Evolutionary conservation across 176 grass and related monocot species (phyloP).

Genomic region (Carex littledalei): DNA sequence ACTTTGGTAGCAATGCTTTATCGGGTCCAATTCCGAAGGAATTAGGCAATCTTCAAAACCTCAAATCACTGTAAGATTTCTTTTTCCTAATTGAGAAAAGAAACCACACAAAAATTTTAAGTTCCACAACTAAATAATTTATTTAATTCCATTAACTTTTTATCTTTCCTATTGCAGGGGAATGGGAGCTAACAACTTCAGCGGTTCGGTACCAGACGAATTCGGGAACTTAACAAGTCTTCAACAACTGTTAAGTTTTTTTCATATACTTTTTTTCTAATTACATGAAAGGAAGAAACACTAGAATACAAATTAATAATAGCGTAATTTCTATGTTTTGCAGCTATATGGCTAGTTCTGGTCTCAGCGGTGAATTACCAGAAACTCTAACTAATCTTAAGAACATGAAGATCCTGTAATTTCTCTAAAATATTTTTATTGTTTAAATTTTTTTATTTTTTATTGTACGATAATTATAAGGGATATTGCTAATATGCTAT

Average conservation of each 20-base stretch:
- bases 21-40: constrained; percentile 73
- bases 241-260: constrained; percentile 34
- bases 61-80: constrained; percentile 46
- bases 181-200: constrained; percentile 66
- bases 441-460: not conserved
- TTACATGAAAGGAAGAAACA: not conserved
- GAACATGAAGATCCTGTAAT: constrained; percentile 42
- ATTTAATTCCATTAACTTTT: not conserved
- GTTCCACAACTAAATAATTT: not conserved
- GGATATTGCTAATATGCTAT: too few species aligned
- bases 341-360: constrained; percentile 63
- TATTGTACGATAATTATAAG: not conserved
- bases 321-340: constrained; percentile 12
- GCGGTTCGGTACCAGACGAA: constrained; percentile 52
- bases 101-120: not conserved
- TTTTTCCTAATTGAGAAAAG: not conserved
- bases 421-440: not conserved
- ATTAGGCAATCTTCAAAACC: constrained; percentile 60
- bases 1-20: constrained; percentile 61
- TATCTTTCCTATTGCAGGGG: constrained; percentile 15
- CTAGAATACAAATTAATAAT: not conserved
- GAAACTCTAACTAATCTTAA: constrained; percentile 50
- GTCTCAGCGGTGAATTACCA: constrained; percentile 60
- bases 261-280: not conserved
- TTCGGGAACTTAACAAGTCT: constrained; percentile 61